Evolutionary conservation across 169 alveolate species (phyloP), one percentile per base, ranked within the genome.

Genomic region (Cryptosporidium sp.): DNA sequence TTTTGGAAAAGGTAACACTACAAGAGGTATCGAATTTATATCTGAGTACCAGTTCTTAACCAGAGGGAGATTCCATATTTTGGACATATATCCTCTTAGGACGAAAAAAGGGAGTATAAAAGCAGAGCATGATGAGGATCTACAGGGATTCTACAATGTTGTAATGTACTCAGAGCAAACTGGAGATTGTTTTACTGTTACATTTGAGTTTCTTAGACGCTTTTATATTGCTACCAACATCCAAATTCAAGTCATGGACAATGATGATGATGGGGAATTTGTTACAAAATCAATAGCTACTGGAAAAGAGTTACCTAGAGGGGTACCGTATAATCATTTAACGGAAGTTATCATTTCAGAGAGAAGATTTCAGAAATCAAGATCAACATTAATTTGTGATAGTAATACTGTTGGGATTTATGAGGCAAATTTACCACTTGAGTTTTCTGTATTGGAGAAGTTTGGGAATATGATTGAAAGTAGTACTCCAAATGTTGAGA

Each of bases 231-330:
- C 89, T 21, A 43, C 89, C 16, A 62, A 59, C 8, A 50, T 61
- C 26, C 67, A 69, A 29, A 67, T 80, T n/a, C 61, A 80, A 48
- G 39, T 80, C 3, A 45, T 48, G 52, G 75, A 80, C 8, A 39
- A 41, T 8, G 86, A 18, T 21, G n/a, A 62, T 62, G 68, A 43
- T 43, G 75, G 68, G 3, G 80, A 80, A 62, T 80, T 80, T 29
- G 21, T n/a, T 26, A 41, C 45, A 23, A 80, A 65, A 39, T 14
- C 73, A 10, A 29, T 80, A 29, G 51, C 51, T 29, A 80, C 31
- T 9, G 89, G 75, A 21, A 80, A 80, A 48, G 89, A 80, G 52
- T 39, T 80, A 43, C 89, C 89, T 26, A 80, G 89, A 80, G 89
- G 89, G 7, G 89, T 80, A 26, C 65, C 61, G 26, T 80, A 80